phyloP scores from a whole-genome alignment of 306 rosid genomes.

The Acacia melanoxylon region DNA sequence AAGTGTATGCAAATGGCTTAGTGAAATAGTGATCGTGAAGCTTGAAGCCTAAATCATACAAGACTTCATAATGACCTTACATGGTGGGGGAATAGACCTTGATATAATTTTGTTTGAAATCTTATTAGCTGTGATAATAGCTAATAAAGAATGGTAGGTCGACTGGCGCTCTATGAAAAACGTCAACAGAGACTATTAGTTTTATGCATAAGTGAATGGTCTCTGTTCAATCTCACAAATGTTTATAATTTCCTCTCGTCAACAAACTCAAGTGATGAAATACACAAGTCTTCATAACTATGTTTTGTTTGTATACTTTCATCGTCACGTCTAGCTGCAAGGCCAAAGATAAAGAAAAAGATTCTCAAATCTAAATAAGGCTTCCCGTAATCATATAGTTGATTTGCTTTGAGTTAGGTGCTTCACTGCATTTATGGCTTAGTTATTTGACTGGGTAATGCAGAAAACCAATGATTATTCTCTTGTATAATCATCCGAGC shows the following conservation, averaged over 20 bases:
- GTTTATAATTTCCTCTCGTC: not conserved
- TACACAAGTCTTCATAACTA: not conserved
- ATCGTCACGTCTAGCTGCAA: constrained; percentile 28
- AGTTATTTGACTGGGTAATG: not conserved
- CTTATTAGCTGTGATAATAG: not conserved
- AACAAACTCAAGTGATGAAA: not conserved
- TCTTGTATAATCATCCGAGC: not conserved
- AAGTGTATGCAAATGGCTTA: not conserved
- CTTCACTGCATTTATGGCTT: not conserved
- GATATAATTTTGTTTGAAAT: not conserved
- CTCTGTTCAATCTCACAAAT: constrained; percentile 30
- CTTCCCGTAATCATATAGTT: constrained; percentile 1
- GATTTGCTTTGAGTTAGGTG: constrained; percentile 17
- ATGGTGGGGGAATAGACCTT: not conserved
- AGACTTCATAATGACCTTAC: constrained; percentile 20
- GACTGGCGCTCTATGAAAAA: constrained; percentile 30
- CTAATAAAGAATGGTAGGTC: constrained; percentile 9
- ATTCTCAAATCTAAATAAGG: constrained; percentile 22
- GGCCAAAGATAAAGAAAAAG: constrained; percentile 26
- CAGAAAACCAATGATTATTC: not conserved
- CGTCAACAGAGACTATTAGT: constrained; percentile 26
- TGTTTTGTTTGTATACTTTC: not conserved
- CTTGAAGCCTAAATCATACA: not conserved
- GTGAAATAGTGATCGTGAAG: not conserved
- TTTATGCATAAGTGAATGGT: constrained; percentile 30